Base-by-base conservation (phyloP, 2,329 filamentous ascomycete genomes). In the Aspergillus glaucus region DNA sequence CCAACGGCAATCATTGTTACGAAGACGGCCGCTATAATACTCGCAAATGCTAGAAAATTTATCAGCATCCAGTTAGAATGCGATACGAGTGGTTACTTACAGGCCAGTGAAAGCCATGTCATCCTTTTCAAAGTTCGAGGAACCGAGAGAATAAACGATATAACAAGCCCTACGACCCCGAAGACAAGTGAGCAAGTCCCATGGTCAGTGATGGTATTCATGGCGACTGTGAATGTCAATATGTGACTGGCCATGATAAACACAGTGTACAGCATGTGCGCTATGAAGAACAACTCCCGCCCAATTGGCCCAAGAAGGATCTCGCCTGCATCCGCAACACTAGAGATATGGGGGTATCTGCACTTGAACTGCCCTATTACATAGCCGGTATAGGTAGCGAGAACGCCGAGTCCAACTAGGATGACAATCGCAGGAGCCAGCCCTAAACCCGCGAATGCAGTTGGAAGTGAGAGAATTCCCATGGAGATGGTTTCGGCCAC, bases 121-220 rank as follows among this genome's bases (percentile, higher is more conserved):
- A 82, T 75, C 32, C 78, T 78, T 57, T 78, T 76, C 44, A 85
- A 67, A 0, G 82, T 85, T 32, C 82, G 68, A 1, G 81, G 81
- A 1, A 84, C 56, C 42, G 79, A 79, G 7, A 79, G 70, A 6
- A 79, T 42, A 59, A 79, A 78, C 50, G 78, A 82, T 3, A 86
- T 53, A 3, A 75, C 59, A 46, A 82, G 52, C 0, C 79, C 81
- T 5, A 81, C 67, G 14, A 80, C 68, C 5, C 74, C 77, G 68
- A 79, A 85, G 1, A 80, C 68, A 44, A 85, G 79, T 5, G 79
- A 80, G 64, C 82, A 86, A 0, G 76, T 74, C 0, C 72, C 77
- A 52, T 84, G 75, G 1, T 78, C 66, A 4, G 80, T 80, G 63
- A 86, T 77, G 60, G 82, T 82, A 56, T 86, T 82, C 17, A 65